Evolutionary conservation across 306 rosid species (phyloP), one percentile per base, ranked within the genome.

Genomic region (Cucurbita ficifolia): DNA sequence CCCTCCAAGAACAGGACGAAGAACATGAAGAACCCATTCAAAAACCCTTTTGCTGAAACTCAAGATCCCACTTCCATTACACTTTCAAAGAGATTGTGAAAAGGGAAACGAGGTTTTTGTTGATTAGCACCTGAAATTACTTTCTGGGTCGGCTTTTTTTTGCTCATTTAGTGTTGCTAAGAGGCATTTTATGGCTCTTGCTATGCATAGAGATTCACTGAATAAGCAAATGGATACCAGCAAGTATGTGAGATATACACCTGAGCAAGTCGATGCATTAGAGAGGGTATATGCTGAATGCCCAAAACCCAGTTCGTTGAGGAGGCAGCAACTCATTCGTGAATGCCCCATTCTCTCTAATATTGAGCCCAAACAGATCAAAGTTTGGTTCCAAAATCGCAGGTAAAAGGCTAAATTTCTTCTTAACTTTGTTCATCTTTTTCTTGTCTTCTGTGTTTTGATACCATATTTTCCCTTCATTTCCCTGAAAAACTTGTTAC

Each of bases 311-410:
- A 88, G 92, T 76, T 93, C 98, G 53, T 51, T 90, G 78, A 84
- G 96, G 49, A 88, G 98, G 59, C 98, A 93, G 48, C 98, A 93
- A 64, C 97, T 93, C 76, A 93, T 93, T 13, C 83, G 97, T 48
- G 98, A 93, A 75, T 93, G 98, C 16, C 98, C 97, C 29, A 93
- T 93, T 55, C 97, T 93, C 50, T 83, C 84, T 12, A 88, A 93
- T 53, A 93, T 93, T 82, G 98, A 93, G 63, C 94, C 98, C 0
- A 93, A 93, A 73, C 98, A 93, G 89, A 93, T 93, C 90, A 93
- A 93, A 87, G 97, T 93, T 40, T 93, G 98, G 98, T 93, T 93
- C 74, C 98, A 93, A 53, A 93, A 93, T 69, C 88, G 98, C 70
- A 93, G 98, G 98, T 93, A 68, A 2, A 54, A 13, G 11, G 35